Percentiles rank a stretch among this genome's conserved stretches.
phyloP scores from a whole-genome alignment of 139 green algal species.

The Chlamydomonas sp. region DNA sequence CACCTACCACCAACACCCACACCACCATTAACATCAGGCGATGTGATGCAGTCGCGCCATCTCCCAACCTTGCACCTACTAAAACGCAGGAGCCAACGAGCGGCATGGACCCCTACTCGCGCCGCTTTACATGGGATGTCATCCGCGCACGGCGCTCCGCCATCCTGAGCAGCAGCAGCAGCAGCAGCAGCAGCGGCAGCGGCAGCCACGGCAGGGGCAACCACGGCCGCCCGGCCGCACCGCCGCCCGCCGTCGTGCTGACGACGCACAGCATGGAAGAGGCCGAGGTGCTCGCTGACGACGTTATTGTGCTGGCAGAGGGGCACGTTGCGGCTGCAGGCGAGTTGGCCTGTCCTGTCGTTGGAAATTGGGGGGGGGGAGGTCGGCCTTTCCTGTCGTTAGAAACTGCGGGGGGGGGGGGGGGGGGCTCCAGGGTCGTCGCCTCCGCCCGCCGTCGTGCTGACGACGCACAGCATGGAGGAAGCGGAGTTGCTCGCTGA shows the following conservation, averaged over 20 bases:
- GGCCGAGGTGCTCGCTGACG: constrained; percentile 71
- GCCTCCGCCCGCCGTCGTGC: constrained; percentile 58
- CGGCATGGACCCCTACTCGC: constrained; percentile 76
- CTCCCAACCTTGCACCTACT: too few relatives aligned
- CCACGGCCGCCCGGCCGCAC: constrained; percentile 46
- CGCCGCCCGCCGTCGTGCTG: constrained; percentile 69
- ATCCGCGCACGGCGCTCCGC: constrained; percentile 39
- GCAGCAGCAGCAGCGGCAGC: neutral
- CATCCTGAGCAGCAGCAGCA: neutral
- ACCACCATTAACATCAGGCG: neutral
- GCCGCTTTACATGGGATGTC: constrained; percentile 70
- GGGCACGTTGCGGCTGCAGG: constrained; percentile 63
- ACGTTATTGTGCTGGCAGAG: constrained; percentile 66
- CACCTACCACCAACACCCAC: too few relatives aligned
- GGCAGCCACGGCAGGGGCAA: constrained; percentile 81
- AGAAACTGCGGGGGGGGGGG: too few relatives aligned
- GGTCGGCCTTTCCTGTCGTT: neutral
- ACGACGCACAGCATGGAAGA: constrained; percentile 91
- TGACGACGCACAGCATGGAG: constrained; percentile 92
- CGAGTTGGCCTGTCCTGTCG: constrained; percentile 68
- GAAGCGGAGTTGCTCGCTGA: constrained; percentile 78
- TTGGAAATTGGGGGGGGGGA: constrained; percentile 16
- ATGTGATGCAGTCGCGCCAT: too few relatives aligned
- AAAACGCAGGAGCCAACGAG: constrained; percentile 75
- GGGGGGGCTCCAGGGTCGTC: too few relatives aligned